A percentile compares a stretch with the other conserved stretches of the same genome.
phyloP scores from a whole-genome alignment of 2,329 filamentous ascomycete species.

The Nemania abortiva region DNA sequence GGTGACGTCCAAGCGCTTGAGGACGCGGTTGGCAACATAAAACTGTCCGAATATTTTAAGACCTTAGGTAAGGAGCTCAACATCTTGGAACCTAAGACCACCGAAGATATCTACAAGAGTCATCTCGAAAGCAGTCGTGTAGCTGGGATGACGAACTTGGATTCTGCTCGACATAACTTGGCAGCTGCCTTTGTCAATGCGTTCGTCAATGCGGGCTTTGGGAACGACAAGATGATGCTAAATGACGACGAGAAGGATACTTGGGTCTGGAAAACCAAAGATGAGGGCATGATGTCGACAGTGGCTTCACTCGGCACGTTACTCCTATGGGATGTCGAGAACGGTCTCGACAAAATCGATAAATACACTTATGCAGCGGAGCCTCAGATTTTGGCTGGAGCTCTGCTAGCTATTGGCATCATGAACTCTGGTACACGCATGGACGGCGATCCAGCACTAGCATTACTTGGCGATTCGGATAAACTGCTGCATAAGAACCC shows the following conservation, averaged over 20 bases:
- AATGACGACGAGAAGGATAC: slow-evolving; percentile 87
- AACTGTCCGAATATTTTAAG: slow-evolving; percentile 92
- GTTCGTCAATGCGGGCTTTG: slow-evolving; percentile 95
- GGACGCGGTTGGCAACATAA: slow-evolving; percentile 89
- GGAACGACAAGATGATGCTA: slow-evolving; percentile 98
- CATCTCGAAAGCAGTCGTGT: slow-evolving; percentile 96
- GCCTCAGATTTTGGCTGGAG: slow-evolving; percentile 86
- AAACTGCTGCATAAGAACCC: slow-evolving; percentile 84
- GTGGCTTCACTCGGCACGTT: slow-evolving; percentile 93
- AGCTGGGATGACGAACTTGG: slow-evolving; percentile 91
- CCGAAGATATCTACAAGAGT: slow-evolving; percentile 99
- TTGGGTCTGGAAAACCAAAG: slow-evolving; percentile 99
- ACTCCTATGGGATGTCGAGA: slow-evolving; percentile 93
- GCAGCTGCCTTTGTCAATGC: slow-evolving; percentile 97
- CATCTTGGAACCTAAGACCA: slow-evolving; percentile 94
- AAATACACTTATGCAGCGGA: slow-evolving; percentile 90
- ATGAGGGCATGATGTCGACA: slow-evolving; percentile 96
- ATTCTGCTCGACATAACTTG: slow-evolving; percentile 95
- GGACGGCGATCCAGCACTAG: slow-evolving; percentile 90
- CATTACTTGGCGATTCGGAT: slow-evolving; percentile 82
- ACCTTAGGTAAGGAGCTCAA: slow-evolving; percentile 94
- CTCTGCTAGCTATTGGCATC: slow-evolving; percentile 92
- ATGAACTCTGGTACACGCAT: slow-evolving; percentile 92
- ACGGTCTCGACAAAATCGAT: slow-evolving; percentile 92
- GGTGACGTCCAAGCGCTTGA: slow-evolving; percentile 80